These are phyloP conservation scores for Aspergillus pseudotamarii DNA, from an alignment of 2,329 filamentous ascomycete genomes.

Conservation along the genomic window DNA sequence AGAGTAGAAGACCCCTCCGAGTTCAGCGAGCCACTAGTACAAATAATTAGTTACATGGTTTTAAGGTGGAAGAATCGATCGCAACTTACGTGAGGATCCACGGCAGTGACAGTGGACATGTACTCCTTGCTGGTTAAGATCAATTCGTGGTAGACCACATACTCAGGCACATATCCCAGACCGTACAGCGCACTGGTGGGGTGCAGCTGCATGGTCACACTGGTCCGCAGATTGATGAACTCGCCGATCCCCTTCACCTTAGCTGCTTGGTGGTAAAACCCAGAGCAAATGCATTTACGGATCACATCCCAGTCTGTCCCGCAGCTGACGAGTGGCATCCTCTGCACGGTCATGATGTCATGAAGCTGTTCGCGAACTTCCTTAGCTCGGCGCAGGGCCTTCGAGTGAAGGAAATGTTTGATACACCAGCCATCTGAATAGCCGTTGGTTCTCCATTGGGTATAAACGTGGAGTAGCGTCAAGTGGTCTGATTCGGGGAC, in stretches of 20 bases:
- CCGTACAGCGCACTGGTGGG: conserved; percentile 93
- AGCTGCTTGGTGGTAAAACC: conserved; percentile 97
- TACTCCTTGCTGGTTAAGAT: conserved; percentile 97
- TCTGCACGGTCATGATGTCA: conserved; percentile 93
- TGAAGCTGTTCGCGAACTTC: conserved; percentile 92
- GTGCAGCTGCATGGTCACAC: conserved; percentile 90
- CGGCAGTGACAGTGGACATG: conserved; percentile 94
- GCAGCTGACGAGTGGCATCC: conserved; percentile 83
- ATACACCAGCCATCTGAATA: conserved; percentile 90
- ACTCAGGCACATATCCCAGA: conserved; percentile 89
- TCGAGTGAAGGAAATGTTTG: conserved; percentile 93
- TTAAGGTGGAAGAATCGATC: neutral
- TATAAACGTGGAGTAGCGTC: conserved; percentile 92
- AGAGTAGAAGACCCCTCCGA: conserved; percentile 96
- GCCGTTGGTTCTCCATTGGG: conserved; percentile 90
- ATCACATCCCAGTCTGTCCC: conserved; percentile 97
- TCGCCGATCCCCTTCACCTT: conserved; percentile 95
- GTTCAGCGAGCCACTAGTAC: conserved; percentile 79
- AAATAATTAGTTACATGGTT: conserved; percentile 1
- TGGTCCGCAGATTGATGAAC: conserved; percentile 94
- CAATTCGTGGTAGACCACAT: conserved; percentile 96
- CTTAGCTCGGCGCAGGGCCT: conserved; percentile 84
- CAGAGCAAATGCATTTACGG: conserved; percentile 93
- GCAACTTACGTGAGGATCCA: conserved; percentile 74
- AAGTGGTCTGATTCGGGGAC: conserved; percentile 97